A percentile compares a stretch with the other conserved stretches of the same genome.
Evolutionary conservation across 352 stramenopile species (phyloP).

Genomic region (Phytophthora citrophthora): DNA sequence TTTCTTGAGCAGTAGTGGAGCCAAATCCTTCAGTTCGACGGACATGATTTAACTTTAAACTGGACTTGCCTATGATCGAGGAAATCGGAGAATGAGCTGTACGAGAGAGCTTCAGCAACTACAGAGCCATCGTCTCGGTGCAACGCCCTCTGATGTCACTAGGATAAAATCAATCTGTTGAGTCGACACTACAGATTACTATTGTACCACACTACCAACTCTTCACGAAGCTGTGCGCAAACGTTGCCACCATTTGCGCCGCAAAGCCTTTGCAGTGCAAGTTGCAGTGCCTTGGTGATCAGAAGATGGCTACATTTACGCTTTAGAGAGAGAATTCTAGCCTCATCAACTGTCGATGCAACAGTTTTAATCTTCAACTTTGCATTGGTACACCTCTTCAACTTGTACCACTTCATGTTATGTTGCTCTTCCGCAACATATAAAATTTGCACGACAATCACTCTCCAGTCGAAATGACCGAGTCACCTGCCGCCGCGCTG

Average conservation of each 20-base stretch:
- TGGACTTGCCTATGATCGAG: background rate
- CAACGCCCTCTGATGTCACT: background rate
- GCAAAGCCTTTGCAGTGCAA: no score
- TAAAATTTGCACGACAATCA: background rate
- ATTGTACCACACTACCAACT: no score
- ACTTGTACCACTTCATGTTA: background rate
- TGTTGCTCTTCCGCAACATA: background rate
- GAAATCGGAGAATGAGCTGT: background rate
- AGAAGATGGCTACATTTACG: no score
- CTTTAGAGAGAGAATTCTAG: background rate
- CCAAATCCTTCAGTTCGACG: conserved; percentile 32
- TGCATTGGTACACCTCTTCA: conserved; percentile 1
- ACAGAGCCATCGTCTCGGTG: background rate
- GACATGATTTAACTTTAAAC: background rate
- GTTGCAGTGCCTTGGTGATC: no score
- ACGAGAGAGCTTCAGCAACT: background rate
- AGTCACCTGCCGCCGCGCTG: conserved; percentile 40
- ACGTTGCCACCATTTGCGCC: no score
- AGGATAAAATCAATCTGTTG: background rate
- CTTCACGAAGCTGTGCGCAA: no score
- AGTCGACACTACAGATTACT: no score
- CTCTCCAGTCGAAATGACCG: background rate
- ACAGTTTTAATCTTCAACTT: background rate
- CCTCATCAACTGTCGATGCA: background rate
- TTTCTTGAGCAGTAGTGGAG: conserved; percentile 21